phyloP scores from a whole-genome alignment of 345 rosid genomes.

The Euclidium syriacum region DNA sequence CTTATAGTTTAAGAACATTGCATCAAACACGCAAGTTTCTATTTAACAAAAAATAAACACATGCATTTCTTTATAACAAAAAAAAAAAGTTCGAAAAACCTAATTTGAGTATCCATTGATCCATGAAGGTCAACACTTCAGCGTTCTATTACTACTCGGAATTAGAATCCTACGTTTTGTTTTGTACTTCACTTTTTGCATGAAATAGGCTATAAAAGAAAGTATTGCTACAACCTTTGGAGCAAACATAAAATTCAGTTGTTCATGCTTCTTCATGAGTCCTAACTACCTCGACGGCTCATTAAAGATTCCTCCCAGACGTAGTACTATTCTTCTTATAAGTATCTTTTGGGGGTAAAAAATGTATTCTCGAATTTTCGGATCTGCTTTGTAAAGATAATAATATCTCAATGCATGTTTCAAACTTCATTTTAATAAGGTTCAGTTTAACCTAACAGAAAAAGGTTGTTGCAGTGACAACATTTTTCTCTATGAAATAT shows the following conservation, averaged over 20 bases:
- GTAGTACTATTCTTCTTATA: background rate
- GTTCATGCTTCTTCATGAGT: conserved; percentile 18
- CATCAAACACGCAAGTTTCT: no score
- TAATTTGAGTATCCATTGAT: no score
- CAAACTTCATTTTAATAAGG: background rate
- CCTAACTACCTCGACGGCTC: conserved; percentile 23
- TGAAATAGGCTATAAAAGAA: background rate
- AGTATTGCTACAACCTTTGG: background rate
- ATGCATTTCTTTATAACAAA: no score
- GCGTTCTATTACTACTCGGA: background rate
- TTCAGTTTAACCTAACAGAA: background rate
- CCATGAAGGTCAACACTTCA: no score
- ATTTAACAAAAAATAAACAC: no score
- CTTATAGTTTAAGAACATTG: no score
- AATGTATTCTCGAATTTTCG: background rate
- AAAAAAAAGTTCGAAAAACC: no score
- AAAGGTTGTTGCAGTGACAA: background rate
- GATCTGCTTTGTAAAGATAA: background rate
- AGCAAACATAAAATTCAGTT: background rate
- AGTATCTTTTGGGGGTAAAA: background rate
- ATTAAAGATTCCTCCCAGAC: conserved; percentile 15
- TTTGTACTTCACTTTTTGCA: background rate
- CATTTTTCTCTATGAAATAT: background rate
- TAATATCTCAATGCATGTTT: background rate
- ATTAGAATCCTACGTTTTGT: background rate